phyloP scores from a whole-genome alignment of 306 rosid species.

The Cicer cuneatum region DNA sequence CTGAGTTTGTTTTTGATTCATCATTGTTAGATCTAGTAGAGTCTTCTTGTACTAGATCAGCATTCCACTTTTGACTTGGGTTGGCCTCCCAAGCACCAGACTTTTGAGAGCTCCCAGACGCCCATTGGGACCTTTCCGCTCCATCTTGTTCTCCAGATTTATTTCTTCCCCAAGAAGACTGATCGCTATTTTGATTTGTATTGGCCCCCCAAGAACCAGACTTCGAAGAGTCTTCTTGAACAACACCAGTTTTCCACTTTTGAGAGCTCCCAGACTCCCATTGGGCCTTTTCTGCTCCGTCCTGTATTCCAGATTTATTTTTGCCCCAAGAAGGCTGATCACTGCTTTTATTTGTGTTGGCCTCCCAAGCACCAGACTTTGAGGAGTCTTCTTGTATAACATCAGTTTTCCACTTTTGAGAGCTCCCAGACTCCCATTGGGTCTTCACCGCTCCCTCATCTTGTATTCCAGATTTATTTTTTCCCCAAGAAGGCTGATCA shows the following conservation, averaged over 20 bases:
- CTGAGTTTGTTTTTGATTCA: not conserved
- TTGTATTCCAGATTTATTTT: not conserved
- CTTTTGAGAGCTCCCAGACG: conserved; percentile 14
- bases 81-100: conserved; percentile 21
- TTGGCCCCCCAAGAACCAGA: conserved; percentile 26
- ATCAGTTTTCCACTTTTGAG: conserved; percentile 3
- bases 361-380: too few species aligned
- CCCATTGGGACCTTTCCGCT: not conserved
- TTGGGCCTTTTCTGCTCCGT: not conserved
- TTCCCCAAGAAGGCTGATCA: not conserved
- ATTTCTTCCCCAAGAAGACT: not conserved
- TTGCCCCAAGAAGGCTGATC: too few species aligned
- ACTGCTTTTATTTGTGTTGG: too few species aligned
- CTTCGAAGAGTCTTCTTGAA: conserved; percentile 30
- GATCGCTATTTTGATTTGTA: not conserved
- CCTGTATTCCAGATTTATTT: not conserved
- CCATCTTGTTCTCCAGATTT: not conserved
- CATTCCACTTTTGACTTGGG: not conserved
- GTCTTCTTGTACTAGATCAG: not conserved
- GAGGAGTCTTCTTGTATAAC: conserved; percentile 12
- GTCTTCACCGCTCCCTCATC: not conserved
- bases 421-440: conserved; percentile 24
- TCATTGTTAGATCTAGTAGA: not conserved
- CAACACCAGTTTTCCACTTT: conserved; percentile 22
- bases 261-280: conserved; percentile 28